Conservation (phyloP, 1,139 yeast species). For the Yamadazyma triangularis region DNA sequence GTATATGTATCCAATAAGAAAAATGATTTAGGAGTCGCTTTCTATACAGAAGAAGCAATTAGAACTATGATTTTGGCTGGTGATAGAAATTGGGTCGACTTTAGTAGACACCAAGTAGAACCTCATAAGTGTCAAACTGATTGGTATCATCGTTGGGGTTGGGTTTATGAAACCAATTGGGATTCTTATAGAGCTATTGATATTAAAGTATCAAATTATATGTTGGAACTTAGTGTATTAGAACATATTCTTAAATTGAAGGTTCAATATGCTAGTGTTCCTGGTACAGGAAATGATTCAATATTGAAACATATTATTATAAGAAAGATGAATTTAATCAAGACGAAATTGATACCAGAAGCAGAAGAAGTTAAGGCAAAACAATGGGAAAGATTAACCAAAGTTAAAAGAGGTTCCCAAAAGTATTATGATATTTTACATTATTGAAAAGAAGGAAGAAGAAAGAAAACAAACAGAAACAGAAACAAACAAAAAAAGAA, state of each 20-base stretch:
- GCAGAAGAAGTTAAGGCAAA: conserved; percentile 3
- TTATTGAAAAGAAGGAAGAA: conserved; percentile 10
- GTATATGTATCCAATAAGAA: not conserved
- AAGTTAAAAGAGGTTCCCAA: conserved; percentile 6
- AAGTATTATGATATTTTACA: conserved; percentile 8
- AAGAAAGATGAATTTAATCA: conserved; percentile 7
- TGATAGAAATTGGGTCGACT: conserved; percentile 7
- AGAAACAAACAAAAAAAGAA: too few relatives aligned
- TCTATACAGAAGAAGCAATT: conserved; percentile 10
- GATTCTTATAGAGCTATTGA: conserved; percentile 11
- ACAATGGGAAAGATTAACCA: conserved; percentile 4
- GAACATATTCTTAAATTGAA: conserved; percentile 7
- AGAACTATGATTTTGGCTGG: conserved; percentile 8
- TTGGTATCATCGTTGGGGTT: conserved; percentile 15
- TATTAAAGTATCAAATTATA: conserved; percentile 8
- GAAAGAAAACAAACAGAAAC: too few relatives aligned
- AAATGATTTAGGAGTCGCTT: conserved; percentile 7
- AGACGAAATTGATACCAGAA: conserved; percentile 6
- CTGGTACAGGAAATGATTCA: not conserved
- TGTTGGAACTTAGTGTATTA: conserved; percentile 11
- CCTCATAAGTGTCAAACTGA: conserved; percentile 6
- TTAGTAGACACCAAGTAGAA: not conserved
- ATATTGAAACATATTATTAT: conserved; percentile 7
- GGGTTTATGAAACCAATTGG: conserved; percentile 11
- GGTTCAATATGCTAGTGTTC: conserved; percentile 1